phyloP scores from a whole-genome alignment of 2,329 filamentous ascomycete genomes.

The Curvularia spicifera region DNA sequence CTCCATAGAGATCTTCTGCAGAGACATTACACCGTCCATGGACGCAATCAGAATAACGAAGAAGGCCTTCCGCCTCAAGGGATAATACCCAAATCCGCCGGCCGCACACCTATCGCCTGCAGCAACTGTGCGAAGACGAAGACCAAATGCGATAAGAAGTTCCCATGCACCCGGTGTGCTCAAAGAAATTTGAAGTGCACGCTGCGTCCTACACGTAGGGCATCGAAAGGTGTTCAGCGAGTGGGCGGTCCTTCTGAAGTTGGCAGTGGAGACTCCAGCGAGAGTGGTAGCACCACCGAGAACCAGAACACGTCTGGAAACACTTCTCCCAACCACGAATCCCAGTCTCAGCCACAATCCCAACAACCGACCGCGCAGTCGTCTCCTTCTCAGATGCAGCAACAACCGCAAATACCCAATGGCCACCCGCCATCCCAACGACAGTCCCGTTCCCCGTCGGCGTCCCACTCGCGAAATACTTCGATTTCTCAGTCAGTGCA shows the following conservation, averaged over 20 bases:
- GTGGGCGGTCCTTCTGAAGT: conserved; percentile 33
- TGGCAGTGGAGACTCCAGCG: conserved; percentile 44
- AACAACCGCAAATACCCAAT: conserved; percentile 23
- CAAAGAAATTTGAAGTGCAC: conserved; percentile 56
- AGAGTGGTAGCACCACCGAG: conserved; percentile 42
- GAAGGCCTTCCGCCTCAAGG: conserved; percentile 56
- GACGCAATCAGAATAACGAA: conserved; percentile 58
- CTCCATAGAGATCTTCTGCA: conserved; percentile 57
- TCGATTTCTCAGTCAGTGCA: conserved; percentile 44
- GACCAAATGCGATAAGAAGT: conserved; percentile 62
- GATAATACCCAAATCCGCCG: conserved; percentile 60
- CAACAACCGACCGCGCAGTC: conserved; percentile 34
- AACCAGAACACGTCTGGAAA: conserved; percentile 40
- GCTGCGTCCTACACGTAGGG: conserved; percentile 56
- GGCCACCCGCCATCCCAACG: conserved; percentile 29
- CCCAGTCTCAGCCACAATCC: conserved; percentile 27
- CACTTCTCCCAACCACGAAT: conserved; percentile 45
- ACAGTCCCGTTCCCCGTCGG: conserved; percentile 44
- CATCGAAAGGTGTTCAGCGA: conserved; percentile 52
- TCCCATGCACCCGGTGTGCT: conserved; percentile 61
- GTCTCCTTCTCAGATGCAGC: conserved; percentile 30
- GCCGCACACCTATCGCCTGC: conserved; percentile 60
- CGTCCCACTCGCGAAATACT: conserved; percentile 40
- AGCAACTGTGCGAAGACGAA: conserved; percentile 62
- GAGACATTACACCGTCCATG: conserved; percentile 60